These are phyloP conservation scores for Nemophila menziesii DNA, from an alignment of 257 asterid species.

Conservation along the genomic window DNA sequence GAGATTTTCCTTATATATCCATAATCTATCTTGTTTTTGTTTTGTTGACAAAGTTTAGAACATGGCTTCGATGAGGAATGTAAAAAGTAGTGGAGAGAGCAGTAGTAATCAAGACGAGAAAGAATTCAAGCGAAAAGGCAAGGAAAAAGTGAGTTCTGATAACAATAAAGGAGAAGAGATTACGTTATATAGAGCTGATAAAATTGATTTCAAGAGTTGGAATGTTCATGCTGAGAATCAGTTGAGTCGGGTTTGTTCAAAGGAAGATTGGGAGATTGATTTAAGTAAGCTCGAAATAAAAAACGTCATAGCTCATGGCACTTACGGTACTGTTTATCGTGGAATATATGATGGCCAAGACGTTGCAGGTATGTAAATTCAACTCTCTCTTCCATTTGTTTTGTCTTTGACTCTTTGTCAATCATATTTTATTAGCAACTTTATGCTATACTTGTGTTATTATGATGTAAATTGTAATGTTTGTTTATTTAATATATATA, in stretches of 20 bases:
- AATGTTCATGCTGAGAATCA: conserved; percentile 50
- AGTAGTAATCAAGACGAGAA: background rate
- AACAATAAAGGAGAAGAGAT: conserved; percentile 7
- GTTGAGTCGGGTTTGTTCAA: conserved; percentile 33
- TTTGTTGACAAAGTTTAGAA: background rate
- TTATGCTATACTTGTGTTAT: no score
- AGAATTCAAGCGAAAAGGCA: background rate
- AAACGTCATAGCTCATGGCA: conserved; percentile 49
- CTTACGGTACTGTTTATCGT: conserved; percentile 48
- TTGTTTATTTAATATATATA: no score
- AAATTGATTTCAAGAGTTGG: conserved; percentile 54
- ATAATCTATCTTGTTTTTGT: no score
- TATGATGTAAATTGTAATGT: no score
- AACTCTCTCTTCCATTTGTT: no score
- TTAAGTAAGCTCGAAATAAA: conserved; percentile 36
- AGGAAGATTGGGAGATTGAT: conserved; percentile 49
- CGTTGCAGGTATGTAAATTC: conserved; percentile 45
- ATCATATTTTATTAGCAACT: no score
- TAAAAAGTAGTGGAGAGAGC: background rate
- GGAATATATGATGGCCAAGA: conserved; percentile 44
- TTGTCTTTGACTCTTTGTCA: background rate
- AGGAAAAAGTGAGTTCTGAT: background rate
- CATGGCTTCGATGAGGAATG: conserved; percentile 10
- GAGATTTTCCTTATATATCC: no score
- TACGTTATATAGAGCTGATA: conserved; percentile 41